phyloP scores from a whole-genome alignment of 371 early-diverging fungal genomes.

The Parasitella parasitica region DNA sequence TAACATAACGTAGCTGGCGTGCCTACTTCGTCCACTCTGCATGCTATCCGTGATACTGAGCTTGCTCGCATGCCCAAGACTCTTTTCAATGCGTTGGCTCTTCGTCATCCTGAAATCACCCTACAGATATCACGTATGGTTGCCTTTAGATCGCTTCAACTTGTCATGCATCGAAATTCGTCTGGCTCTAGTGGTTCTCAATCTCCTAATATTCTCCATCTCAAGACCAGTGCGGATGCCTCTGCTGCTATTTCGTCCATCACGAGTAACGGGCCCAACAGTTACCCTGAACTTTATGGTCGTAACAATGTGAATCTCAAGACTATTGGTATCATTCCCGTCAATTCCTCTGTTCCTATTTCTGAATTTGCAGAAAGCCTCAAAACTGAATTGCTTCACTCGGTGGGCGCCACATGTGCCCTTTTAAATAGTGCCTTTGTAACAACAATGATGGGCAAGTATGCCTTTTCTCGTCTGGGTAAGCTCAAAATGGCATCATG shows the following conservation, averaged over 20 bases:
- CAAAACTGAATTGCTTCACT: conserved; percentile 67
- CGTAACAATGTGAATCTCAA: conserved; percentile 88
- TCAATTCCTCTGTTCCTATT: conserved; percentile 80
- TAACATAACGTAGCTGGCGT: conserved; percentile 49
- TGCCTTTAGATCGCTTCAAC: conserved; percentile 71
- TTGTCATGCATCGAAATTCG: conserved; percentile 35
- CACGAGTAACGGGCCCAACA: conserved; percentile 4
- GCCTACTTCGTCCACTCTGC: conserved; percentile 84
- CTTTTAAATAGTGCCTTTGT: conserved; percentile 81
- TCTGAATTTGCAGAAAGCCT: conserved; percentile 86
- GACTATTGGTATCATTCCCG: conserved; percentile 92
- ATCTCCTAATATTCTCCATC: conserved; percentile 6
- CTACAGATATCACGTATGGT: conserved; percentile 90
- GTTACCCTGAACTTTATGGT: conserved; percentile 53
- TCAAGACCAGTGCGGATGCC: conserved; percentile 11
- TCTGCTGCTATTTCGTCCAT: conserved; percentile 20
- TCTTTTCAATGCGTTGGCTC: conserved; percentile 87
- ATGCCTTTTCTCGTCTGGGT: conserved; percentile 90
- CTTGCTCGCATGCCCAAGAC: conserved; percentile 94
- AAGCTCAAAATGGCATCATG: conserved; percentile 88
- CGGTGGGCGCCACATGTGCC: conserved; percentile 72
- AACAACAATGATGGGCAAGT: conserved; percentile 81
- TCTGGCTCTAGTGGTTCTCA: conserved; percentile 11
- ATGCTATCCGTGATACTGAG: conserved; percentile 97
- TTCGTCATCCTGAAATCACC: conserved; percentile 88